Conservation (phyloP, 495 filamentous ascomycete species). For the Penicillium subrubescens region DNA sequence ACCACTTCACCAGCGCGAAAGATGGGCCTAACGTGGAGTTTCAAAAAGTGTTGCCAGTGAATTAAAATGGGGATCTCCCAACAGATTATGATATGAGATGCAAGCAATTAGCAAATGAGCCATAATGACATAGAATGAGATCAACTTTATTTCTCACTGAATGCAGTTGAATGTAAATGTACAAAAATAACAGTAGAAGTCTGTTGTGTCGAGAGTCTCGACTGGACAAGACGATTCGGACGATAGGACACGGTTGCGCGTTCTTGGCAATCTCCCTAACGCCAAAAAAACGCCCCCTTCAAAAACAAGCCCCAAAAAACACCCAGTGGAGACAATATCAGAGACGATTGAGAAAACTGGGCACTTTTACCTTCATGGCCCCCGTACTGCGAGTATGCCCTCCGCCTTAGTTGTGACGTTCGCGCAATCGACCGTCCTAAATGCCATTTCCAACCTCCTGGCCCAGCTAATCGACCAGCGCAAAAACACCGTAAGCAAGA, state of each 20-base stretch:
- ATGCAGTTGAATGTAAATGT: neutral
- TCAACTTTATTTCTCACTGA: neutral
- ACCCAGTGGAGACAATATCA: neutral
- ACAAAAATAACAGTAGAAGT: neutral
- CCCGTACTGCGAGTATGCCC: slow-evolving; percentile 21
- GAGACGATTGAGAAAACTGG: neutral
- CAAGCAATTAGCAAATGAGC: slow-evolving; percentile 3
- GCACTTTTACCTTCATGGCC: neutral
- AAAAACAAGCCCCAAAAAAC: neutral
- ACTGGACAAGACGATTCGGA: neutral
- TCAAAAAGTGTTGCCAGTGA: slow-evolving; percentile 18
- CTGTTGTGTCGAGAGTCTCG: neutral
- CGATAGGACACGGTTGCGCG: slow-evolving; percentile 35
- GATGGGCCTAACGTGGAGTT: slow-evolving; percentile 48
- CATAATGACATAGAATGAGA: slow-evolving; percentile 1
- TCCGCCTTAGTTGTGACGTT: slow-evolving; percentile 66
- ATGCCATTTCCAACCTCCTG: slow-evolving; percentile 75
- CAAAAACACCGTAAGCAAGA: slow-evolving; percentile 57
- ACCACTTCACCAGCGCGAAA: slow-evolving; percentile 53
- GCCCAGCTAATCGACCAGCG: slow-evolving; percentile 78
- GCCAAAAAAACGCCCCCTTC: slow-evolving; percentile 1
- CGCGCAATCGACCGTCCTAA: slow-evolving; percentile 70
- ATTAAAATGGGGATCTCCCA: neutral
- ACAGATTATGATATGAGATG: neutral
- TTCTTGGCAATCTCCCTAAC: slow-evolving; percentile 24